Percentiles rank a stretch among this genome's conserved stretches.
These are phyloP conservation scores for Diospyros kaki DNA, from an alignment of 148 eudicot genomes.

Conservation along the genomic window DNA sequence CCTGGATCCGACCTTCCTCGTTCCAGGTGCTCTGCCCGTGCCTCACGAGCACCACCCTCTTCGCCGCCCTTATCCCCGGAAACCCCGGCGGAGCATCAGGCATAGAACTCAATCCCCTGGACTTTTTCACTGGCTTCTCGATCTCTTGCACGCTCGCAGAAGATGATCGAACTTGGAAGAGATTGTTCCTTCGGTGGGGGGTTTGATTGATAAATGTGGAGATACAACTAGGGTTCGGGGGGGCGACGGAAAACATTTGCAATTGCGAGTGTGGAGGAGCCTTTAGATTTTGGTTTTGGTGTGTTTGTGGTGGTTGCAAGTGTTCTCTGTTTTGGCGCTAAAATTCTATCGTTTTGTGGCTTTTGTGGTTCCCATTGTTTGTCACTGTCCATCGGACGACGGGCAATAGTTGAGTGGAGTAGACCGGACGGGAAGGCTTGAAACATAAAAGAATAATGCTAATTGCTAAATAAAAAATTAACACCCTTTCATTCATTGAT, in stretches of 20 bases:
- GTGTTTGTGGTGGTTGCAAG: neutral
- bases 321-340: conserved; percentile 9
- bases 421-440: too few relatives aligned
- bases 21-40: conserved; percentile 99
- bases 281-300: neutral
- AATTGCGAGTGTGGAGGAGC: too few relatives aligned
- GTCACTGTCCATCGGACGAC: too few relatives aligned
- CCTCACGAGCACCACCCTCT: conserved; percentile 88
- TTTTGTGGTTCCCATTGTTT: neutral
- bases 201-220: neutral
- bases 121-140: conserved; percentile 4
- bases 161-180: conserved; percentile 27
- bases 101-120: conserved; percentile 9
- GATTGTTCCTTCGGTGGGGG: neutral
- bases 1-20: conserved; percentile 92
- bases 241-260: neutral
- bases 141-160: conserved; percentile 15
- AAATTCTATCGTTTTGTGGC: conserved; percentile 1
- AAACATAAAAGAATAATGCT: too few relatives aligned
- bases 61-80: conserved; percentile 57
- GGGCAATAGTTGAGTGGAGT: too few relatives aligned
- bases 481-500: too few relatives aligned
- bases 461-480: too few relatives aligned
- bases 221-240: conserved; percentile 19
- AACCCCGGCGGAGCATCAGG: conserved; percentile 14